Percentiles rank a stretch among this genome's conserved stretches.
Evolutionary conservation across 208 protist species (phyloP).

Genomic region (Crithidia bombi): DNA sequence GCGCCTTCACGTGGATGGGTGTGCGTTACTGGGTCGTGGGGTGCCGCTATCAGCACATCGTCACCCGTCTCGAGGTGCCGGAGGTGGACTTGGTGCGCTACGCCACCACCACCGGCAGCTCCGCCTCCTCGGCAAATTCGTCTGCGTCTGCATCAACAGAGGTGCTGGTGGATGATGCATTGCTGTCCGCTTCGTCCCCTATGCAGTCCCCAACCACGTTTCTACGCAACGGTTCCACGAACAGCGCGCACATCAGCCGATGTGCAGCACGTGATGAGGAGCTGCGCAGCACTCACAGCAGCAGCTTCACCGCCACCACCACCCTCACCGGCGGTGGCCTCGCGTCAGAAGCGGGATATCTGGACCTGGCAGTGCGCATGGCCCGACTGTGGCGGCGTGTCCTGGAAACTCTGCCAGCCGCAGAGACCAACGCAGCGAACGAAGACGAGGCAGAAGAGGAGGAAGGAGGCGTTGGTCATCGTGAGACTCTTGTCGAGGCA

Average conservation of each 20-base stretch:
- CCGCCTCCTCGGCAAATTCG: conserved; percentile 1
- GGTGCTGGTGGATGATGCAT: too few species aligned
- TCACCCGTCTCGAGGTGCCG: conserved; percentile 70
- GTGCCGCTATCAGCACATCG: conserved; percentile 50
- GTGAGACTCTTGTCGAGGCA: neutral
- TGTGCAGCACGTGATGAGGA: neutral
- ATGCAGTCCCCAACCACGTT: neutral
- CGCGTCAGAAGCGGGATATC: conserved; percentile 19
- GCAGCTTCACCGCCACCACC: conserved; percentile 1
- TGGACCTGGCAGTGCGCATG: conserved; percentile 48
- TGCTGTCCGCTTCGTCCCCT: neutral
- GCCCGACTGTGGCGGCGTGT: conserved; percentile 51
- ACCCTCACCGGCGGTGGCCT: neutral
- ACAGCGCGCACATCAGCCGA: neutral
- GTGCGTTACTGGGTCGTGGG: conserved; percentile 82
- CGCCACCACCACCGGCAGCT: conserved; percentile 3
- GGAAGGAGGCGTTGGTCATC: neutral
- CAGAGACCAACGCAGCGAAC: neutral
- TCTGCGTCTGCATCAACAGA: neutral
- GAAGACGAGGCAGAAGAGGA: neutral
- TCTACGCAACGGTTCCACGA: neutral
- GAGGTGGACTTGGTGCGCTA: conserved; percentile 69
- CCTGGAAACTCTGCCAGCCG: conserved; percentile 23
- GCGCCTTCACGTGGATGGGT: conserved; percentile 46
- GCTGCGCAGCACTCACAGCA: conserved; percentile 22